Conservation (phyloP, 1,139 yeast genomes). For the Yamadazyma dushanensis region DNA sequence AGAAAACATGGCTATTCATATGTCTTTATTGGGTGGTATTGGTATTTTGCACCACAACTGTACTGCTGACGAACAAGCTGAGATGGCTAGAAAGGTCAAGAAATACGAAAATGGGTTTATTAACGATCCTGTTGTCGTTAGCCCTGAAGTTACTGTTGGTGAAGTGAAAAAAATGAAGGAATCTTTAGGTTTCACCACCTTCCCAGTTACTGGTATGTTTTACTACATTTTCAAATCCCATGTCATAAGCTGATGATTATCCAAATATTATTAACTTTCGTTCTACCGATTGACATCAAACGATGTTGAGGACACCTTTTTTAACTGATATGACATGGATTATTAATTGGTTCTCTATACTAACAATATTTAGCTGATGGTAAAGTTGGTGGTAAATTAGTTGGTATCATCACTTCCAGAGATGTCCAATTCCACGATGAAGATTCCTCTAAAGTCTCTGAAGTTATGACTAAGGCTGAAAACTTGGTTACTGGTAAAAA, state of each 20-base stretch:
- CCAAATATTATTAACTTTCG: constrained; percentile 82
- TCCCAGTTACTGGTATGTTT: constrained; percentile 98
- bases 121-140: constrained; percentile 85
- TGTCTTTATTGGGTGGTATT: constrained; percentile 98
- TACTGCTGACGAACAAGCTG: constrained; percentile 95
- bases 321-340: too few relatives aligned
- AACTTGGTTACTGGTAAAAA: constrained; percentile 81
- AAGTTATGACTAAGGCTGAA: constrained; percentile 82
- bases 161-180: constrained; percentile 74
- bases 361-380: constrained; percentile 64
- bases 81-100: constrained; percentile 95
- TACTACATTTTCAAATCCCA: too few relatives aligned
- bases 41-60: constrained; percentile 99
- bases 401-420: constrained; percentile 93
- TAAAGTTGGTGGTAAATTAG: constrained; percentile 79
- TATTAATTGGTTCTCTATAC: constrained; percentile 14
- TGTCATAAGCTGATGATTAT: constrained; percentile 56
- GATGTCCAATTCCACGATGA: constrained; percentile 94
- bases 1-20: constrained; percentile 94
- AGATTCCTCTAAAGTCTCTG: constrained; percentile 58
- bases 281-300: constrained; percentile 98
- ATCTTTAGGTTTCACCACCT: constrained; percentile 88
- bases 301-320: constrained; percentile 85
- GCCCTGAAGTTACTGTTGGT: constrained; percentile 75
- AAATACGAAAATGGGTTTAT: constrained; percentile 97